Evolutionary conservation across 108 stramenopile genomes (phyloP).

Genomic region (Licmophora abbreviata): DNA sequence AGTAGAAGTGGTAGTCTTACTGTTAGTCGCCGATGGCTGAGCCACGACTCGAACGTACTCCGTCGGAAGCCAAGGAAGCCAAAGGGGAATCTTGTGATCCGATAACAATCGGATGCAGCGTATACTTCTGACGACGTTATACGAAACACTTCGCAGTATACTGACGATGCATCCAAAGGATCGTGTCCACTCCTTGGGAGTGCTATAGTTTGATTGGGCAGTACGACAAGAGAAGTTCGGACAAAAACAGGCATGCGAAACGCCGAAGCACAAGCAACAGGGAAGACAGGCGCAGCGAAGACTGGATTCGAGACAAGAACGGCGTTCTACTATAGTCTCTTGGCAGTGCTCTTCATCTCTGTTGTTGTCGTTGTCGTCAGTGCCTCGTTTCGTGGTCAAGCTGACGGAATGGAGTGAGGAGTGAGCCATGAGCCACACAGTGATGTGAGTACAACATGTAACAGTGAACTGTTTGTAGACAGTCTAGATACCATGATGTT

Average conservation of each 20-base stretch:
- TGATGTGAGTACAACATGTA: too few relatives aligned
- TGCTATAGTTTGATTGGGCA: too few relatives aligned
- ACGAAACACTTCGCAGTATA: not conserved
- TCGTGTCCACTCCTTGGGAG: not conserved
- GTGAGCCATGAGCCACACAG: too few relatives aligned
- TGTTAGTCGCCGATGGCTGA: too few relatives aligned
- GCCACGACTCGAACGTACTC: not conserved
- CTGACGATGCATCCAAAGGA: not conserved
- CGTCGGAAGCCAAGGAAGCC: not conserved
- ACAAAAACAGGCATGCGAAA: not conserved
- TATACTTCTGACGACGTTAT: not conserved
- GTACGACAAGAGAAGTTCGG: too few relatives aligned
- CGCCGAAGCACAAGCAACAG: not conserved
- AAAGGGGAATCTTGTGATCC: not conserved
- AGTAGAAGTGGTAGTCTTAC: not conserved
- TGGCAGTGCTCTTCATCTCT: not conserved
- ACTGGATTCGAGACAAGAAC: not conserved
- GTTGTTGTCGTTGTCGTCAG: not conserved
- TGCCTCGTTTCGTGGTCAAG: not conserved
- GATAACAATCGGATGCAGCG: not conserved
- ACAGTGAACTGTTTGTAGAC: too few relatives aligned
- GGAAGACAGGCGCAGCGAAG: not conserved
- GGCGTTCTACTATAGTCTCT: not conserved
- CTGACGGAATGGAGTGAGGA: not conserved
- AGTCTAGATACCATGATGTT: too few relatives aligned